phyloP scores from a whole-genome alignment of 2,329 filamentous ascomycete species.

The Amesomyces nigricolor region DNA sequence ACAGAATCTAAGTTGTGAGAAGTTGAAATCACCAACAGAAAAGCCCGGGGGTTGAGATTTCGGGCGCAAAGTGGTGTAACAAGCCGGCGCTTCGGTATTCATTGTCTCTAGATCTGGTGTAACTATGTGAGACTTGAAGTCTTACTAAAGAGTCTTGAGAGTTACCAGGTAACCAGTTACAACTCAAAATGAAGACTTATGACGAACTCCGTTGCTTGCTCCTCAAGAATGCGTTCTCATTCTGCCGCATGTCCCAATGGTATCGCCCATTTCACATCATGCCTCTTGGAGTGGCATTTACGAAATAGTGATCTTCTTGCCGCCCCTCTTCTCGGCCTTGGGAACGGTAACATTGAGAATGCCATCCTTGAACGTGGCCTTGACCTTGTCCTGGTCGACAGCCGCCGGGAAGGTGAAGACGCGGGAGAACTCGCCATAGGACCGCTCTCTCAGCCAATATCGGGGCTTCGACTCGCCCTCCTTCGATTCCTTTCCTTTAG shows the following conservation, averaged over 20 bases:
- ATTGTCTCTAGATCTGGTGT: too few relatives aligned
- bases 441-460: conserved; percentile 68
- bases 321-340: conserved; percentile 57
- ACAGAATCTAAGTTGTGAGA: too few relatives aligned
- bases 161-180: too few relatives aligned
- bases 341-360: conserved; percentile 59
- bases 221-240: neutral
- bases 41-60: too few relatives aligned
- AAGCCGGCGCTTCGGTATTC: too few relatives aligned
- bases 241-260: neutral
- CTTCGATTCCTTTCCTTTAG: conserved; percentile 10
- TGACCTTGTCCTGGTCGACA: conserved; percentile 58
- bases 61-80: too few relatives aligned
- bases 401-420: conserved; percentile 62
- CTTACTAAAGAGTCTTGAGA: too few relatives aligned
- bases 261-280: neutral
- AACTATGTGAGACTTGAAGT: too few relatives aligned
- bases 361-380: conserved; percentile 59
- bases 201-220: neutral
- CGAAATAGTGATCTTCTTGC: conserved; percentile 50
- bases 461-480: conserved; percentile 26
- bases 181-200: too few relatives aligned
- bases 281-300: conserved; percentile 29
- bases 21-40: too few relatives aligned
- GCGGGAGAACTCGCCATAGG: conserved; percentile 61